Base-by-base conservation (phyloP, 2,329 filamentous ascomycete species). In the Fusarium brachygibbosum region DNA sequence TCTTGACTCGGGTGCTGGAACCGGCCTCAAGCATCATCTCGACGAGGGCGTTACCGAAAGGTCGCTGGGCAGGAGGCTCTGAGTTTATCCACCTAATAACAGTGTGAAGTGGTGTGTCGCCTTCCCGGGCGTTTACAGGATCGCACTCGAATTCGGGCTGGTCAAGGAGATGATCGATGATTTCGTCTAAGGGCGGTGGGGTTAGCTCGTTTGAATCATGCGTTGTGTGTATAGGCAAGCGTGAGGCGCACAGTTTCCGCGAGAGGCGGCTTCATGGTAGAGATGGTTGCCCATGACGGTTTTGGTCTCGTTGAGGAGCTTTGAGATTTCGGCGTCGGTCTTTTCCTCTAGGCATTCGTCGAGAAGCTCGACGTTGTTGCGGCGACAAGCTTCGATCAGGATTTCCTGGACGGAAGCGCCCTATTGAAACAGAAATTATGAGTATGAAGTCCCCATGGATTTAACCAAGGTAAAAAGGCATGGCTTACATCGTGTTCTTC, bases 331-430 rank as follows among this genome's bases (percentile, higher is more conserved):
- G 62, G 88, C 85, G 56, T 90, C 88, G 61, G 82, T 81, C 70
- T 87, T 87, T 70, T 83, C 82, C 41, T 86, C 81, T 71, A 98
- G 85, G 59, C 94, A 87, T 75, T 96, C 91, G 74, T 87, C 82
- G 58, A 98, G 88, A 64, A 98, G 89, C 55, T 95, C 91, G 72
- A 90, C 90, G 82, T 98, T 98, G 86, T 98, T 95, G 76, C 94
- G 89, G 66, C 95, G 93, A 82, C 93, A 97, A 75, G 96, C 93
- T 84, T 97, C 95, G 81, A 98, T 89, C 74, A 98, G 88, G 76
- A 93, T 88, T 83, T 98, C 95, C 79, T 90, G 87, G 46, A 90
- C 88, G 63, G 93, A 93, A 73, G 95, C 95, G 78, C 95, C 96
- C 91, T 97, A 13, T 9, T 16, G 19, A 54, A 13, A 46, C 28